Base-by-base conservation (phyloP, 805 yeast species). In the Yamadazyma olivae region DNA sequence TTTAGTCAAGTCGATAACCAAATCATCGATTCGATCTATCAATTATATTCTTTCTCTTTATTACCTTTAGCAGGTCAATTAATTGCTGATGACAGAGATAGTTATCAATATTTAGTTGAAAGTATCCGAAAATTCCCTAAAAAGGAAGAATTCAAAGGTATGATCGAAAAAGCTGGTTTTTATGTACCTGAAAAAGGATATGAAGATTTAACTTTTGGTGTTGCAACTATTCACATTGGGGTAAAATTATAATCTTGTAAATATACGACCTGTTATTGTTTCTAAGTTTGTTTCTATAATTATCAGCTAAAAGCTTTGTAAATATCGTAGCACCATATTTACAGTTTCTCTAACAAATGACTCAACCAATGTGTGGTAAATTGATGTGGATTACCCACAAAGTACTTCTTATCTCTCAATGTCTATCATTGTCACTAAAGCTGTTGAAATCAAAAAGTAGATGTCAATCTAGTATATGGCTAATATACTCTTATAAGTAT, bases 111-210 rank as follows among this genome's bases (percentile, higher is more conserved):
- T 57, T 71, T 93, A 56, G 98, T 93, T 8, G 99, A 93, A 64
- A 84, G 95, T 47, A 93, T 93, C 48, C 81, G 83, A 57, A 79
- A 79, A 54, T 93, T 93, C 71, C 99, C 99, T 9, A 71, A 77
- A 48, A 98, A 93, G 70, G 95, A 89, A 50, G 81, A 81, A 31
- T 93, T 93, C 65, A 87, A 90, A 43, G 63, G 69, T 13, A 91
- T 93, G 98, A 88, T 93, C 53, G 79, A 88, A 57, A 82, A 86
- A 53, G 98, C 98, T 6, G 99, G 99, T 1, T 93, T 93, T 59
- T 82, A 83, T 46, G 83, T 86, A 38, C 74, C 74, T 18, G 95
- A 95, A 50, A 77, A 75, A 35, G 99, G 99, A 36, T 93, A 90
- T 59, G 98, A 93, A 67, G 85, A 85, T 61, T 73, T 93, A 54